Percentiles rank a stretch among this genome's conserved stretches.
Evolutionary conservation across 345 rosid genomes (phyloP).

Genomic region (Citrus reticulata): DNA sequence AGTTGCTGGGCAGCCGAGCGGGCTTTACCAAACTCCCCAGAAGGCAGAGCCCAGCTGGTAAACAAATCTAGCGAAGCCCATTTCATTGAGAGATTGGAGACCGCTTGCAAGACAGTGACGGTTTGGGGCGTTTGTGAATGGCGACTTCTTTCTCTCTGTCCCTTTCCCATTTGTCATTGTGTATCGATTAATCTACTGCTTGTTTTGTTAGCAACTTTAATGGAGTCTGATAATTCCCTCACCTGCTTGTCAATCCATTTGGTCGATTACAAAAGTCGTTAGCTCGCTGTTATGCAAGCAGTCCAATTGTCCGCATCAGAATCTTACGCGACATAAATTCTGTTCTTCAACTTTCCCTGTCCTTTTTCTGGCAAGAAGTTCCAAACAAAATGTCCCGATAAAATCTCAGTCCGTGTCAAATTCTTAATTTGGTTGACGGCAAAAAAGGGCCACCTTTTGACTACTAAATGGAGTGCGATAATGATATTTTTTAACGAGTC

Average conservation of each 20-base stretch:
- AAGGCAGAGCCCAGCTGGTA: too few relatives aligned
- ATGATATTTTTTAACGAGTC: background rate
- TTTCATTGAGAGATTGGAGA: too few relatives aligned
- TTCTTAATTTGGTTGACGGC: background rate
- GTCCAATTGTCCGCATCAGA: background rate
- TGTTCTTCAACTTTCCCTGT: background rate
- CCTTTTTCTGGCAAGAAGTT: background rate
- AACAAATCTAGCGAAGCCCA: too few relatives aligned
- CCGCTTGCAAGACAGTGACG: too few relatives aligned
- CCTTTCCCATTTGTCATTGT: background rate
- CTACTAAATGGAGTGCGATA: background rate
- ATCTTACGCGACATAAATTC: conserved; percentile 2
- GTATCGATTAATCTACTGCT: background rate
- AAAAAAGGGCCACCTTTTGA: background rate
- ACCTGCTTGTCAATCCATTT: background rate
- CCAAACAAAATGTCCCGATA: background rate
- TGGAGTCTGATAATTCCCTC: background rate
- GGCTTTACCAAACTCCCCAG: too few relatives aligned
- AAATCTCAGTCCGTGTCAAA: background rate
- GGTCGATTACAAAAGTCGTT: background rate
- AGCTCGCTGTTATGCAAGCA: too few relatives aligned
- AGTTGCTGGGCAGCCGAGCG: too few relatives aligned
- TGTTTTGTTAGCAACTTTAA: conserved; percentile 4
- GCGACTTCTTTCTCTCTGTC: background rate
- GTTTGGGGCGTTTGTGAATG: background rate